phyloP scores from a whole-genome alignment of 2,329 filamentous ascomycete species.

The Ambrosiella cleistominuta region DNA sequence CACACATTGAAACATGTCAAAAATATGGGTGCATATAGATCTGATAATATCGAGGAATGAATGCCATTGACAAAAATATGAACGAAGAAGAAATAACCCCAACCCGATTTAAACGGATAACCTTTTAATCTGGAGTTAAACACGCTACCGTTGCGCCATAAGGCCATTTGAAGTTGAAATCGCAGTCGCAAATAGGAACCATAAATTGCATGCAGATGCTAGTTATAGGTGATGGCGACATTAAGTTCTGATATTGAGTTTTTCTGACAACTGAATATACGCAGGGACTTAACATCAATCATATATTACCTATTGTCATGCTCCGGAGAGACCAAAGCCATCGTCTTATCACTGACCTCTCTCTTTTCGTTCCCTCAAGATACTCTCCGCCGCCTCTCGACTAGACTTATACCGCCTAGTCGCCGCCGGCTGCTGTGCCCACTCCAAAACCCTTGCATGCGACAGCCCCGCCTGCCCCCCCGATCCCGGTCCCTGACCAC shows the following conservation, averaged over 20 bases:
- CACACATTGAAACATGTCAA: no score
- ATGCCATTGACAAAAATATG: no score
- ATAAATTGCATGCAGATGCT: no score
- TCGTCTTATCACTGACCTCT: not conserved
- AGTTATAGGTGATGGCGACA: no score
- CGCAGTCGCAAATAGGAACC: no score
- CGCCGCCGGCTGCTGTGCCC: conserved; percentile 10
- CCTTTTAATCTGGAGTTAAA: conserved; percentile 14
- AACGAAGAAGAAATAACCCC: conserved; percentile 7
- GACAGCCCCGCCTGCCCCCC: conserved; percentile 1
- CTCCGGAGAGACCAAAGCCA: not conserved
- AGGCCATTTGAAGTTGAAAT: conserved; percentile 1
- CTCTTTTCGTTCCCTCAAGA: conserved; percentile 8
- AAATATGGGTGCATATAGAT: no score
- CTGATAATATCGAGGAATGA: no score
- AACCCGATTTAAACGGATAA: conserved; percentile 14
- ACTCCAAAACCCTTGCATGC: conserved; percentile 10
- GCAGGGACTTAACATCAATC: no score
- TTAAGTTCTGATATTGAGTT: no score
- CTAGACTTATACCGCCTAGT: conserved; percentile 10
- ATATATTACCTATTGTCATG: no score
- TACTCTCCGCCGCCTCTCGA: conserved; percentile 12
- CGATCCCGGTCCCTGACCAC: not conserved
- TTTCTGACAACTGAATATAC: no score
- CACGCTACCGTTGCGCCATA: conserved; percentile 13